Base-by-base conservation (phyloP, 768 basidiomycete species). In the Tulasnella sp. region DNA sequence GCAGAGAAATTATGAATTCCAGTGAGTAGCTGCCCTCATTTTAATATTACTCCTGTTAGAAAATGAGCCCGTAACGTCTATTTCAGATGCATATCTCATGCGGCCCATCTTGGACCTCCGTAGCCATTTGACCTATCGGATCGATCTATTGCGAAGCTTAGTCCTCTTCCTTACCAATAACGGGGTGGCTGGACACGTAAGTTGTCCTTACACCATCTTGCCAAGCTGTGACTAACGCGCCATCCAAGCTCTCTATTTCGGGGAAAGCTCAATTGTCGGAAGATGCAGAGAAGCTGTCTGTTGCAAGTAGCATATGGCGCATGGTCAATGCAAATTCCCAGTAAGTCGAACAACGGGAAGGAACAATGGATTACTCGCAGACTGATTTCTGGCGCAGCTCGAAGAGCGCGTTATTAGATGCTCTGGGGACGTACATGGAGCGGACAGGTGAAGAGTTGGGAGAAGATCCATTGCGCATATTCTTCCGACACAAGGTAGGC, bases 391-490 rank as follows among this genome's bases (percentile, higher is more conserved):
- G 1, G n/a, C 53, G 17, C 24, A 62, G 61, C 17, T 54, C 53
- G 13, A 32, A 45, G 4, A 19, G 11, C 1, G 75, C 93, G 34
- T 80, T 85, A 44, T 83, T 66, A 23, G 65, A 90, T 47, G 78
- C 83, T 0, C 82, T 94, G 24, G 75, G 80, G 49, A 70, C 73
- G 2, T 88, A 83, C 67, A 87, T 91, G 83, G 73, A 76, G 13
- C 76, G 80, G 55, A 66, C 76, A 27, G 76, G 76, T 17, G 74
- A 85, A 65, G 75, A 71, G 8, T 67, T 79, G 58, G 77, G 84
- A 63, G 82, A 92, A 67, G 93, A 96, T 67, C 72, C 83, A 19
- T 79, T 92, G 64, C 79, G 94, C 38, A 77, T 83, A 2, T 96
- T 96, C 75, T 94, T 97, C 79, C 79, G 86, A 44, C 74, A 78